Percentiles rank a stretch among this genome's conserved stretches.
phyloP scores from a whole-genome alignment of 495 filamentous ascomycete species.

The Daldinia childiae region DNA sequence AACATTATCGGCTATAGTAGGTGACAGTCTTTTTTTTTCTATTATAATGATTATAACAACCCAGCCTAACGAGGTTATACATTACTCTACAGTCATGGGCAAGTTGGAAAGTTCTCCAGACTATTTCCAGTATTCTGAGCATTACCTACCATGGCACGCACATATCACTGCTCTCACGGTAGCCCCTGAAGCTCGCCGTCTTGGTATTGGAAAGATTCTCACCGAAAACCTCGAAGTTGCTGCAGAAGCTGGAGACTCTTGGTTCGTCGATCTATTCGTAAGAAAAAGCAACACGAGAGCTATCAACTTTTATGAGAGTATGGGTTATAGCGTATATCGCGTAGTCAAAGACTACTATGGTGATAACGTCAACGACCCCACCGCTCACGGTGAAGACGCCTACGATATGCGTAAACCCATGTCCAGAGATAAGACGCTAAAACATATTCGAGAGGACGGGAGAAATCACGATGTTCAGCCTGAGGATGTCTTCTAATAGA shows the following conservation, averaged over 20 bases:
- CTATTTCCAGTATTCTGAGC: constrained; percentile 72
- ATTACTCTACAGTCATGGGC: constrained; percentile 78
- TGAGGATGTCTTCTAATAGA: constrained; percentile 78
- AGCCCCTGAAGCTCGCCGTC: constrained; percentile 82
- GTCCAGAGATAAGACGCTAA: constrained; percentile 77
- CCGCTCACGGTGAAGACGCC: constrained; percentile 75
- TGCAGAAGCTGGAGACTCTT: constrained; percentile 82
- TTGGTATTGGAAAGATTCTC: constrained; percentile 83
- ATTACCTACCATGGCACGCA: constrained; percentile 96
- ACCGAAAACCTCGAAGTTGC: constrained; percentile 80
- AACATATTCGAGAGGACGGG: constrained; percentile 84
- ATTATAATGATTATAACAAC: neutral
- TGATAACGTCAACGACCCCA: constrained; percentile 75
- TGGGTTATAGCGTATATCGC: constrained; percentile 90
- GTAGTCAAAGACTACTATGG: constrained; percentile 89
- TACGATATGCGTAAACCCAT: constrained; percentile 96
- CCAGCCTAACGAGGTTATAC: constrained; percentile 23
- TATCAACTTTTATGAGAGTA: constrained; percentile 84
- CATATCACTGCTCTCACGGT: constrained; percentile 97
- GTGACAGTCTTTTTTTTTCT: constrained; percentile 40
- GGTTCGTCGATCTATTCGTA: constrained; percentile 97
- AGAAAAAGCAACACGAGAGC: constrained; percentile 87
- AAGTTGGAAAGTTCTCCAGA: constrained; percentile 90
- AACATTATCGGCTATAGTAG: constrained; percentile 93
- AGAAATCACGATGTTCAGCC: constrained; percentile 83